phyloP scores from a whole-genome alignment of 108 stramenopile species.

The Cyclotella cryptica region DNA sequence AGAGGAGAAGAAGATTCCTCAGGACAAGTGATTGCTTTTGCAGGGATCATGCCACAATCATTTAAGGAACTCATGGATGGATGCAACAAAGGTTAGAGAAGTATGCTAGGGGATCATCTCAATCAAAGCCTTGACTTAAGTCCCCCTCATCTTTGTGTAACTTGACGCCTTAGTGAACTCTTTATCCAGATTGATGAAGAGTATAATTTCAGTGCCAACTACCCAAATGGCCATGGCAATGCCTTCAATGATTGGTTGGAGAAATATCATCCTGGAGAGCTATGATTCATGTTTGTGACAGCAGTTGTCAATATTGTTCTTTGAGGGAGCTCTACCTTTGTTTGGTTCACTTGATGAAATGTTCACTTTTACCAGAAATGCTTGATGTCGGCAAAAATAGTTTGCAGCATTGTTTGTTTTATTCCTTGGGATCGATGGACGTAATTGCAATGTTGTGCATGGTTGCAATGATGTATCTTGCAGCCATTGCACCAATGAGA shows the following conservation, averaged over 20 bases:
- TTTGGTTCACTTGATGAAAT: background rate
- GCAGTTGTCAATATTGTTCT: background rate
- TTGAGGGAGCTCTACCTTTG: slow-evolving; percentile 11
- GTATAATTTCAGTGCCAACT: background rate
- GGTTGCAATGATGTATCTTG: background rate
- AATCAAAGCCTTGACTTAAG: background rate
- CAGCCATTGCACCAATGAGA: background rate
- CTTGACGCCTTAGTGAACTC: background rate
- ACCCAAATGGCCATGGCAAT: background rate
- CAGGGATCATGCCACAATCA: slow-evolving; percentile 4
- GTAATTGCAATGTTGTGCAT: background rate
- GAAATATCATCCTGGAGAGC: background rate
- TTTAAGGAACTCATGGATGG: background rate
- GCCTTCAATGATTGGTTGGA: background rate
- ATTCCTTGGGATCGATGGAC: background rate
- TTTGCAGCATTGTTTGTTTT: background rate
- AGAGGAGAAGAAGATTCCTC: background rate
- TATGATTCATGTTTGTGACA: background rate
- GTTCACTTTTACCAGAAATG: background rate
- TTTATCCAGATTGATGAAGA: background rate
- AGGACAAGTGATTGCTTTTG: background rate
- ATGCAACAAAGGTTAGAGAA: background rate
- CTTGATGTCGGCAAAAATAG: background rate
- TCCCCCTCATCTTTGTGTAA: background rate
- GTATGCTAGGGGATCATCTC: background rate